These are phyloP conservation scores for Hypoxylon sp. DNA, from an alignment of 2,329 filamentous ascomycete species.

Conservation along the genomic window DNA sequence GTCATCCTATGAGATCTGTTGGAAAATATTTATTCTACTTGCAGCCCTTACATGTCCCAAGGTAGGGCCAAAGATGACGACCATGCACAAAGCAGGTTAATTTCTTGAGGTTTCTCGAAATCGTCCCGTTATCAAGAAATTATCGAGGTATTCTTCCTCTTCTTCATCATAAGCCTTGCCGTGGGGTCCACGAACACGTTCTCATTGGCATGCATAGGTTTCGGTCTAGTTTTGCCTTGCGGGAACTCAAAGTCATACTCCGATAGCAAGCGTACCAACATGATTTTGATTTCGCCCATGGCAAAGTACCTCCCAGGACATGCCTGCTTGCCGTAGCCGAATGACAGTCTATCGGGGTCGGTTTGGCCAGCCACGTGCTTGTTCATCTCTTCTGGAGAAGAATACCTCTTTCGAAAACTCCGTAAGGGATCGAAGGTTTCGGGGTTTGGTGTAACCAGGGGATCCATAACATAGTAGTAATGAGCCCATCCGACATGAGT, in stretches of 20 bases:
- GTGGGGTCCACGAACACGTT: constrained; percentile 18
- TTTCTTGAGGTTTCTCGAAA: no score
- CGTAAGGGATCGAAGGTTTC: constrained; percentile 3
- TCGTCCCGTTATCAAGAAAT: no score
- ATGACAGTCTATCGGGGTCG: not conserved
- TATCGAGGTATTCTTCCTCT: no score
- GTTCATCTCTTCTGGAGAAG: not conserved
- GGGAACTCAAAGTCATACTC: constrained; percentile 6
- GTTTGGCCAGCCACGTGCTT: not conserved
- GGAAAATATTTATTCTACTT: no score
- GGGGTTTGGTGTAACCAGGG: constrained; percentile 2
- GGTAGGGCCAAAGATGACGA: no score
- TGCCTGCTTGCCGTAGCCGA: constrained; percentile 4
- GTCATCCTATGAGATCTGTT: no score
- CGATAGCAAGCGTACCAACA: not conserved
- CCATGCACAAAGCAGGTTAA: no score
- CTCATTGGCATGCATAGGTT: constrained; percentile 12
- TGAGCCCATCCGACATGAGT: constrained; percentile 8
- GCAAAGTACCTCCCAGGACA: constrained; percentile 4
- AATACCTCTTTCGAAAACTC: constrained; percentile 4
- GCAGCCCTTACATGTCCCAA: no score
- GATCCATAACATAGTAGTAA: not conserved
- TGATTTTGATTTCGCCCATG: not conserved
- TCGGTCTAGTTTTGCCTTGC: constrained; percentile 11
- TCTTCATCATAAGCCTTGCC: not conserved